Percentiles rank a stretch among this genome's conserved stretches.
phyloP scores from a whole-genome alignment of 805 yeast species.

The Ogataea zsoltii region DNA sequence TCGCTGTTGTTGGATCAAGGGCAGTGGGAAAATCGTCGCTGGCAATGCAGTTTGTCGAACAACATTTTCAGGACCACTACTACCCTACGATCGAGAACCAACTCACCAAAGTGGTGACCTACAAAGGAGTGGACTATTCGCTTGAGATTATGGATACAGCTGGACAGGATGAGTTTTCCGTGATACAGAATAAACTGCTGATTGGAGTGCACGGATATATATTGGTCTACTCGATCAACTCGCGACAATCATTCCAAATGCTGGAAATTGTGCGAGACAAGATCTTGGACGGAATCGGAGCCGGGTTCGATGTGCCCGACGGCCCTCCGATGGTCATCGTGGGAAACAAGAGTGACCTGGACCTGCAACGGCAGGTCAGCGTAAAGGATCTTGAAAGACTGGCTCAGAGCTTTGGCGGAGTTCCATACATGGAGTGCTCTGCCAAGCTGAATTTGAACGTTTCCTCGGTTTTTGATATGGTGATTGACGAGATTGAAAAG shows the following conservation, averaged over 20 bases:
- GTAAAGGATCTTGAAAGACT: conserved; percentile 50
- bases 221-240: conserved; percentile 78
- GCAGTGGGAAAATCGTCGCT: conserved; percentile 88
- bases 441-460: conserved; percentile 50
- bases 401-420: conserved; percentile 42
- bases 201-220: conserved; percentile 85
- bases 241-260: conserved; percentile 75
- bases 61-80: conserved; percentile 83
- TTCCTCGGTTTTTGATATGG: conserved; percentile 54
- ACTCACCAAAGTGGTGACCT: conserved; percentile 66
- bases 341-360: conserved; percentile 57
- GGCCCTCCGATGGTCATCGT: conserved; percentile 48
- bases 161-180: conserved; percentile 87
- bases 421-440: conserved; percentile 49
- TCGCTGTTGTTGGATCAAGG: conserved; percentile 85
- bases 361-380: conserved; percentile 56
- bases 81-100: conserved; percentile 92
- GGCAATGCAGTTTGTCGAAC: conserved; percentile 82
- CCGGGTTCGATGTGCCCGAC: conserved; percentile 37
- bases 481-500: conserved; percentile 60
- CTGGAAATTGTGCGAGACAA: conserved; percentile 78
- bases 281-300: conserved; percentile 65
- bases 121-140: conserved; percentile 73
- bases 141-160: conserved; percentile 90
- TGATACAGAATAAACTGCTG: conserved; percentile 74